Base-by-base conservation (phyloP, 108 stramenopile species). In the Pseudonitzschia delicatissima region DNA sequence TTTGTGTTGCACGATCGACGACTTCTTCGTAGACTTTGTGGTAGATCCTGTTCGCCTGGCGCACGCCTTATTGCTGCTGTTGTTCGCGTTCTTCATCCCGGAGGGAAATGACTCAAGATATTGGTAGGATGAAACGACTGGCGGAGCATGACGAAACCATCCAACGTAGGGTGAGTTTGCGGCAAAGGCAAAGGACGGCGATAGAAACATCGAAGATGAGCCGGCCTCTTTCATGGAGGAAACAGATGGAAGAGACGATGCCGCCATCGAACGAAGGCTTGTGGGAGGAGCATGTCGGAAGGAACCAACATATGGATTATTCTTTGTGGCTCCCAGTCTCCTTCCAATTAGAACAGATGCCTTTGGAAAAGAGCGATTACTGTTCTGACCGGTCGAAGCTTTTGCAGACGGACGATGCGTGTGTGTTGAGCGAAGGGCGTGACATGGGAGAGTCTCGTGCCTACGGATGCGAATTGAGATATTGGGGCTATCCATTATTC, bases 201-300 rank as follows among this genome's bases (percentile, higher is more conserved):
- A 23, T 7, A 33, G 13, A 6, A 33, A 39, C 28, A 18, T 0
- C 8, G 53, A 55, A 12, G 53, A 55, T 33, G 53, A 55, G 31
- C n/a, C 28, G 53, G 3, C 29, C 9, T 15, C 5, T 31, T 55
- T 33, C 13, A 5, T 51, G n/a, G 53, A 55, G 15, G 26, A 34
- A 33, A 55, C 0, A 31, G 53, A 34, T 26, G 32, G 31, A 25
- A 29, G 2, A 0, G 44, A 34, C 2, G 45, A 34, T 28, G 73
- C 67, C 29, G 53, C 64, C 73, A 74, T 68, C 13, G 73, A 74
- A 5, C 66, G 51, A 33, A 74, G 76, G 49, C 65, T 76, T 27
- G 74, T 60, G 15, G 82, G 82, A 55, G 82, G 80, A 11, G 80
- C 67, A 62, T 83, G 82, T 13, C 82, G 78, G 47, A 83, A 79